Conservation (phyloP, 148 eudicot genomes). For the Agrostemma githago region DNA sequence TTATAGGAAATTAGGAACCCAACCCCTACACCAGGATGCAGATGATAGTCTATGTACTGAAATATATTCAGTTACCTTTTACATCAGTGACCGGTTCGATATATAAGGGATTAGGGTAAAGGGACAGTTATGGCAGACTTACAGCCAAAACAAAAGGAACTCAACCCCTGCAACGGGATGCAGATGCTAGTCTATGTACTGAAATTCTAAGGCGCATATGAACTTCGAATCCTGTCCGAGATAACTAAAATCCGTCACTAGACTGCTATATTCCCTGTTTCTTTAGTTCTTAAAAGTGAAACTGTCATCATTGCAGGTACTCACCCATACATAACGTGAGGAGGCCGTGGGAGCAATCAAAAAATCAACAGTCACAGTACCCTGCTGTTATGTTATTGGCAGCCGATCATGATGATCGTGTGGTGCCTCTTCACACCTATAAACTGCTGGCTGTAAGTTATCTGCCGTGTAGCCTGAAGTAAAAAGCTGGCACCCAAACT, state of each 20-base stretch:
- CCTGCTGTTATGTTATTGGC: slow-evolving; percentile 89
- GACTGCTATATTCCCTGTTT: background rate
- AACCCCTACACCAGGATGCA: no score
- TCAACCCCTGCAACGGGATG: no score
- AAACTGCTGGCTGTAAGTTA: slow-evolving; percentile 79
- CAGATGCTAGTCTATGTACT: no score
- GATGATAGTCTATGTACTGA: no score
- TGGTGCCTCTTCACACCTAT: slow-evolving; percentile 86
- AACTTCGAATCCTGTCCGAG: no score
- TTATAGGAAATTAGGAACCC: no score
- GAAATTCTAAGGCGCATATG: no score
- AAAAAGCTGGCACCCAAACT: background rate
- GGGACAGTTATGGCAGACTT: background rate
- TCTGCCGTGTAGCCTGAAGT: background rate
- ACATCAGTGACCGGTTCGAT: background rate
- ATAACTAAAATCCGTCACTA: background rate
- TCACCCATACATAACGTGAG: slow-evolving; percentile 88
- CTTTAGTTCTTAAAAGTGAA: background rate
- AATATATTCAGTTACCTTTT: background rate
- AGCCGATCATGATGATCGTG: slow-evolving; percentile 97
- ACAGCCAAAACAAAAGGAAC: no score
- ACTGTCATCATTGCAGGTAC: slow-evolving; percentile 47
- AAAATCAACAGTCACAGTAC: slow-evolving; percentile 48
- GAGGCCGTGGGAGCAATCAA: slow-evolving; percentile 85
- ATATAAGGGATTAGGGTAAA: background rate